Conservation (phyloP, 495 filamentous ascomycete genomes). For the Penicillium longicatenatum region DNA sequence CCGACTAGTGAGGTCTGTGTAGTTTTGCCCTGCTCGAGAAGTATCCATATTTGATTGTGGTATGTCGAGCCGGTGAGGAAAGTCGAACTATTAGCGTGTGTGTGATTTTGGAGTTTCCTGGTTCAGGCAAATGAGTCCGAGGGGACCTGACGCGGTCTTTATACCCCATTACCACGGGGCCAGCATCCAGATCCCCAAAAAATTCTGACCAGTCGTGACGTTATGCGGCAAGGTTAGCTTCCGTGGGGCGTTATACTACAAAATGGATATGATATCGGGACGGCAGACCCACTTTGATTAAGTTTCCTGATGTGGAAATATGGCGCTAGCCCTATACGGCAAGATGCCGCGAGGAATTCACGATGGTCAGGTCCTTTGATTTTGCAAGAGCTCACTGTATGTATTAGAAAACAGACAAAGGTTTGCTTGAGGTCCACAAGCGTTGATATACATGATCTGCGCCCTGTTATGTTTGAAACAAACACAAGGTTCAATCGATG, state of each 20-base stretch:
- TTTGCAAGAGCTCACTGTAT: neutral
- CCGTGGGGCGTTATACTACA: neutral
- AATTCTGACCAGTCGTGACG: neutral
- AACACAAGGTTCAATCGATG: no score
- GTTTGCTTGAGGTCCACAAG: neutral
- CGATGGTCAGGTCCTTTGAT: neutral
- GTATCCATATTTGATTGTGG: slow-evolving; percentile 10
- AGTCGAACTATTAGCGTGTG: neutral
- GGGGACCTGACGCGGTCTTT: slow-evolving; percentile 4
- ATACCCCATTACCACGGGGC: slow-evolving; percentile 11
- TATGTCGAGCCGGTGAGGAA: slow-evolving; percentile 4
- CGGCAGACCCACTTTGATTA: slow-evolving; percentile 6
- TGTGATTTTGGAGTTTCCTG: neutral
- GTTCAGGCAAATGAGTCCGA: neutral
- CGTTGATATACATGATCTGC: no score
- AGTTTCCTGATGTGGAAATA: slow-evolving; percentile 25
- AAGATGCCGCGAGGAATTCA: slow-evolving; percentile 34
- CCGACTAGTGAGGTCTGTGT: slow-evolving; percentile 18
- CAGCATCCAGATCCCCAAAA: neutral
- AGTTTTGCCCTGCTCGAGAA: neutral
- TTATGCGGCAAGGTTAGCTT: slow-evolving; percentile 9
- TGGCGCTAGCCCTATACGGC: slow-evolving; percentile 23
- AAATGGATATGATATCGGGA: neutral
- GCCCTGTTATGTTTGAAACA: no score
- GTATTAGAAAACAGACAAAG: neutral